Conservation (phyloP, 805 yeast genomes). For the Ogataea minuta region DNA sequence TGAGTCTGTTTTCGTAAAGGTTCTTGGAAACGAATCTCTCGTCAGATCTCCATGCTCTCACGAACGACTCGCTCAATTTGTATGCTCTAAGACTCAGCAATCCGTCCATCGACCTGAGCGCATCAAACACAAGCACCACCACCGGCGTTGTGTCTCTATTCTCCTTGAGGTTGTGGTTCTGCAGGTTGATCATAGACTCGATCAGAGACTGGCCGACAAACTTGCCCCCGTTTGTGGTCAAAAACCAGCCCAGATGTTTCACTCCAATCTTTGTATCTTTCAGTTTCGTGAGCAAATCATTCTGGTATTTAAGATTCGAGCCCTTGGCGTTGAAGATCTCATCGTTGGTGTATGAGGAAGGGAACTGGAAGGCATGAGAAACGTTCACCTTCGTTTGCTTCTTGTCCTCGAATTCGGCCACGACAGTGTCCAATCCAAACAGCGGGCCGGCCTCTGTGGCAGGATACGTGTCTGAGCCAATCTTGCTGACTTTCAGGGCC, state of each 20-base stretch:
- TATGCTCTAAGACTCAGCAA: constrained; percentile 63
- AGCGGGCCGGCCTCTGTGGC: constrained; percentile 66
- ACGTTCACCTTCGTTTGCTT: constrained; percentile 38
- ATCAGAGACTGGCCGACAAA: constrained; percentile 63
- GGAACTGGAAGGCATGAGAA: constrained; percentile 68
- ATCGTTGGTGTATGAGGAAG: constrained; percentile 43
- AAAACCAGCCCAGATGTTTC: constrained; percentile 80
- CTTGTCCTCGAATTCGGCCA: constrained; percentile 42
- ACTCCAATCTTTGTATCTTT: constrained; percentile 62
- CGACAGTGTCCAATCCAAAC: constrained; percentile 61
- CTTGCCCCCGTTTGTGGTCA: constrained; percentile 66
- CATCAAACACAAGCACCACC: constrained; percentile 61
- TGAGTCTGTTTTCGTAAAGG: constrained; percentile 56
- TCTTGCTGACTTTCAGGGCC: constrained; percentile 61
- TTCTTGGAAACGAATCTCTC: constrained; percentile 66
- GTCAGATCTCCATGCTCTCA: constrained; percentile 46
- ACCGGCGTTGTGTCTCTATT: constrained; percentile 39
- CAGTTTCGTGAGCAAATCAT: constrained; percentile 61
- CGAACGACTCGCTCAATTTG: constrained; percentile 61
- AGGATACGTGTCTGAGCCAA: constrained; percentile 63
- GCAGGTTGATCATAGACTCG: constrained; percentile 67
- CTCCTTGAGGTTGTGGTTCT: constrained; percentile 33
- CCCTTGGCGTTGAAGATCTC: constrained; percentile 52
- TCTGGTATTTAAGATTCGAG: constrained; percentile 65
- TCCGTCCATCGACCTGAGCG: constrained; percentile 63